Percentiles rank a stretch among this genome's conserved stretches.
Conservation (phyloP, 331 rosid genomes). For the Cydonia oblonga region DNA sequence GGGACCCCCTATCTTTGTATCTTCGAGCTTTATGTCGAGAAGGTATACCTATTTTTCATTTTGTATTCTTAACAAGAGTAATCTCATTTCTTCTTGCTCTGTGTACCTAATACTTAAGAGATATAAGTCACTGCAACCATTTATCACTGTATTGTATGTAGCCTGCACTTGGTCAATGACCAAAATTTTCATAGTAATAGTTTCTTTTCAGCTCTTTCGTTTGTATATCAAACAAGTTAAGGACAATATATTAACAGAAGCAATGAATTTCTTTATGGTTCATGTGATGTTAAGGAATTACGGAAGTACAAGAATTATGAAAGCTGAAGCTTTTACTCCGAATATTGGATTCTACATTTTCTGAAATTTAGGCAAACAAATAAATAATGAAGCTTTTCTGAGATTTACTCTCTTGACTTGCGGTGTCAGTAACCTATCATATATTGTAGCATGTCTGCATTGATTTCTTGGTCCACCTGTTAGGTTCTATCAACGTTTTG, state of each 20-base stretch:
- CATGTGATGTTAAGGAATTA: not conserved
- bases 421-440: not conserved
- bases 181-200: not conserved
- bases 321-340: not conserved
- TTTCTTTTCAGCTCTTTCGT: not conserved
- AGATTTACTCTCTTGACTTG: not conserved
- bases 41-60: conserved; percentile 41
- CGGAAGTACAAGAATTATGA: not conserved
- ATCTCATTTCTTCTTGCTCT: not conserved
- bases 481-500: not conserved
- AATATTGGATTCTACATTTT: not conserved
- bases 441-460: not conserved
- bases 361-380: not conserved
- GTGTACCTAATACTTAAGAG: not conserved
- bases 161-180: not conserved
- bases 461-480: too few species aligned
- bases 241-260: not conserved
- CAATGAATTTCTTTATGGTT: not conserved
- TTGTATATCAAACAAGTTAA: not conserved
- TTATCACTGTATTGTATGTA: not conserved
- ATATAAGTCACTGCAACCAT: not conserved
- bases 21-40: conserved; percentile 91
- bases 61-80: not conserved
- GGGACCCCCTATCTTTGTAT: conserved; percentile 91
- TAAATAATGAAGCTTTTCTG: not conserved